Percentiles rank a stretch among this genome's conserved stretches.
These are phyloP conservation scores for Marasmius fiardii DNA, from an alignment of 1,284 basidiomycete species.

Conservation along the genomic window DNA sequence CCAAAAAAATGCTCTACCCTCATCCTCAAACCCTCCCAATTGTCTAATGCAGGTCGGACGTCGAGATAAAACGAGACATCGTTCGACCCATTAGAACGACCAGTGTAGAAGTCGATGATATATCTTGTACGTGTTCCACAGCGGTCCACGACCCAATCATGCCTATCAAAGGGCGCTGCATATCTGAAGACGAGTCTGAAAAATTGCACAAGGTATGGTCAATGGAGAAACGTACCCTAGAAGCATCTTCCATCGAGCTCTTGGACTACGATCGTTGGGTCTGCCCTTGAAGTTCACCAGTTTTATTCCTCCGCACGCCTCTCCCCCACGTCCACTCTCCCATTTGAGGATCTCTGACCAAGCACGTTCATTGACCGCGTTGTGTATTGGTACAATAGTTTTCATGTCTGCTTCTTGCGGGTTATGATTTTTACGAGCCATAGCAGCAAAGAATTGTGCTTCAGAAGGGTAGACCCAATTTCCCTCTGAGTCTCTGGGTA, in stretches of 20 bases:
- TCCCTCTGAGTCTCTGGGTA: conserved; percentile 67
- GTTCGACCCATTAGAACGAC: conserved; percentile 48
- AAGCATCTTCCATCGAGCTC: conserved; percentile 79
- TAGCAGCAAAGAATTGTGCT: conserved; percentile 93
- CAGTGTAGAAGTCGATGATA: conserved; percentile 98
- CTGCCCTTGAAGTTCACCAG: conserved; percentile 86
- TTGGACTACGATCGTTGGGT: conserved; percentile 72
- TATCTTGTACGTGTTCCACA: conserved; percentile 89
- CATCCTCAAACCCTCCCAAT: conserved; percentile 87
- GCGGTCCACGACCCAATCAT: conserved; percentile 96
- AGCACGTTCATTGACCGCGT: conserved; percentile 97
- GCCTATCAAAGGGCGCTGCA: conserved; percentile 91
- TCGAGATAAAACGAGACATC: conserved; percentile 88
- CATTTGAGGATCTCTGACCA: conserved; percentile 91
- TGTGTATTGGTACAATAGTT: conserved; percentile 97
- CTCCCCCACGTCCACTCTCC: conserved; percentile 81
- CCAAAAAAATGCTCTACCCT: conserved; percentile 51
- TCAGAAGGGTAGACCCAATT: conserved; percentile 99
- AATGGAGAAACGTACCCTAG: conserved; percentile 60
- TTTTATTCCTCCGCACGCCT: conserved; percentile 79
- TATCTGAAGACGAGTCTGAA: conserved; percentile 52
- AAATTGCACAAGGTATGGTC: not conserved
- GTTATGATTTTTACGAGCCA: conserved; percentile 91
- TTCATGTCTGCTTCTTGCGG: conserved; percentile 86
- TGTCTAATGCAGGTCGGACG: conserved; percentile 90